phyloP scores from a whole-genome alignment of 2,329 filamentous ascomycete genomes.

The Paraphoma sp. region DNA sequence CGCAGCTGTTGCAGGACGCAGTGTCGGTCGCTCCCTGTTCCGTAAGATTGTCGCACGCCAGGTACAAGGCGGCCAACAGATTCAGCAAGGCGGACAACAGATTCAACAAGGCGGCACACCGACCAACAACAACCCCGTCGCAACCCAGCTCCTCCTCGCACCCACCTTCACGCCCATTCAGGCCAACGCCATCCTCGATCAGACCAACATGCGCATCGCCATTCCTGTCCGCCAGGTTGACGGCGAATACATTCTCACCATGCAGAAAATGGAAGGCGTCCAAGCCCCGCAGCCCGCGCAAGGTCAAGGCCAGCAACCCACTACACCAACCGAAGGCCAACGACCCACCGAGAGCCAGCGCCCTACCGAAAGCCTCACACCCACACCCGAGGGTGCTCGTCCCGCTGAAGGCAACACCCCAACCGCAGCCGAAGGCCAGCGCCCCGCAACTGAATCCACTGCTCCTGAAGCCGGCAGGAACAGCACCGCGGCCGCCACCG shows the following conservation, averaged over 20 bases:
- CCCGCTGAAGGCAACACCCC: conserved; percentile 1
- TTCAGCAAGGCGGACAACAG: no score
- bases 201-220: conserved; percentile 45
- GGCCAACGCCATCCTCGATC: conserved; percentile 43
- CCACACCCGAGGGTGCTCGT: not conserved
- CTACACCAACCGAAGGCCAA: conserved; percentile 8
- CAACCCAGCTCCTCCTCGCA: conserved; percentile 39
- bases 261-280: conserved; percentile 31
- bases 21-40: conserved; percentile 29
- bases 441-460: conserved; percentile 5
- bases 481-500: conserved; percentile 14
- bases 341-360: conserved; percentile 5
- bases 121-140: conserved; percentile 43
- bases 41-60: conserved; percentile 30
- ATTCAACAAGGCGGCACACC: conserved; percentile 21
- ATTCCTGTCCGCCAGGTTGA: conserved; percentile 44
- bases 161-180: conserved; percentile 47
- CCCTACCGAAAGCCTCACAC: conserved; percentile 1
- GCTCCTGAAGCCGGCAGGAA: conserved; percentile 13
- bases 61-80: conserved; percentile 6
- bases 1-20: conserved; percentile 22
- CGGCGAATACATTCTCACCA: conserved; percentile 46
- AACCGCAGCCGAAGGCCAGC: conserved; percentile 7
- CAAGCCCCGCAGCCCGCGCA: conserved; percentile 16
- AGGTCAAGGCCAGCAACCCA: conserved; percentile 8